Evolutionary conservation across 1,284 basidiomycete species (phyloP).

Genomic region (Ganoderma leucocontextum): DNA sequence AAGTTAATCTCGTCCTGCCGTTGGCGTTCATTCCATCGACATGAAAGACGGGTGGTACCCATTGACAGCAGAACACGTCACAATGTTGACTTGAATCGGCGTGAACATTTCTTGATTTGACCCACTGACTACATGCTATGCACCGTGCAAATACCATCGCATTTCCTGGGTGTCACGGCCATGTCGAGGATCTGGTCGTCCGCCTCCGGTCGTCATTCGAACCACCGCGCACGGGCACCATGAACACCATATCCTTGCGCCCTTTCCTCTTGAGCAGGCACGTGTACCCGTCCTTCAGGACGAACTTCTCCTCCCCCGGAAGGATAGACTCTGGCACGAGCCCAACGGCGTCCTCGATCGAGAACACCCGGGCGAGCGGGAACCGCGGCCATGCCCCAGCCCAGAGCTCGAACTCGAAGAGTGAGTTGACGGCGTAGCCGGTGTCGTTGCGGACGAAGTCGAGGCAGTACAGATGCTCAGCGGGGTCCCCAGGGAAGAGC

Average conservation of each 20-base stretch:
- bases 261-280: background rate
- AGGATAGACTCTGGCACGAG: background rate
- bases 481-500: background rate
- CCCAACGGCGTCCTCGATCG: background rate
- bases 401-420: conserved; percentile 1
- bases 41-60: too few species aligned
- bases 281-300: background rate
- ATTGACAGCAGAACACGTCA: too few species aligned
- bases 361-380: background rate
- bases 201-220: background rate
- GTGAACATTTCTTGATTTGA: too few species aligned
- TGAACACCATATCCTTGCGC: background rate
- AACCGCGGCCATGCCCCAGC: background rate
- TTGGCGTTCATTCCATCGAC: too few species aligned
- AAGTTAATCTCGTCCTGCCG: too few species aligned
- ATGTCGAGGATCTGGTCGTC: background rate
- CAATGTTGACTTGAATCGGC: too few species aligned
- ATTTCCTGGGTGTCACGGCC: background rate
- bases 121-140: too few species aligned
- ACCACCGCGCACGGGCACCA: background rate
- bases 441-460: background rate
- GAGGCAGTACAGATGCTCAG: background rate
- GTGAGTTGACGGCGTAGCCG: background rate
- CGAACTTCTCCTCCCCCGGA: background rate
- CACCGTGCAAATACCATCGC: too few species aligned